Conservation (phyloP, 2,329 filamentous ascomycete species). For the Colletotrichum acutatum region DNA sequence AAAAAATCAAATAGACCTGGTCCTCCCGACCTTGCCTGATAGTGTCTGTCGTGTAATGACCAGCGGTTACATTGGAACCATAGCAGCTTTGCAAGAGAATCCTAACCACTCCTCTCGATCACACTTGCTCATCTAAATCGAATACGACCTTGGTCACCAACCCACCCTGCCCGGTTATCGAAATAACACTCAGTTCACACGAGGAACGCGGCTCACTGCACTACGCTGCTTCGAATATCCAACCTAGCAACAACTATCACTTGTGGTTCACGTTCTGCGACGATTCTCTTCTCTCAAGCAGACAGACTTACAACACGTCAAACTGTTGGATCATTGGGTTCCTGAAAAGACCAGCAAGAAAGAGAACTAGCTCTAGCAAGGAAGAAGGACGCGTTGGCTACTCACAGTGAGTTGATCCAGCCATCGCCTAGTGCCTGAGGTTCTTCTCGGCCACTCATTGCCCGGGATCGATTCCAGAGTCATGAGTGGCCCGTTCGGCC, state of each 20-base stretch:
- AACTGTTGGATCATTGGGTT: background rate
- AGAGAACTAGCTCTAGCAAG: background rate
- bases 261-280: background rate
- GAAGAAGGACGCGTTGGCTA: background rate
- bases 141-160: background rate
- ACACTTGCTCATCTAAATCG: slow-evolving; percentile 18
- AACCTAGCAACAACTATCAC: background rate
- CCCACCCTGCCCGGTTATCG: slow-evolving; percentile 6
- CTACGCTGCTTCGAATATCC: background rate
- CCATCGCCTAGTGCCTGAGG: slow-evolving; percentile 20
- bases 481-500: slow-evolving; percentile 28
- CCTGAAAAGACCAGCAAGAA: background rate
- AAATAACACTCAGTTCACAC: slow-evolving; percentile 3
- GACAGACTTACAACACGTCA: background rate
- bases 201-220: background rate
- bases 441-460: slow-evolving; percentile 23
- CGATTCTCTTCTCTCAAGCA: background rate
- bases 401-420: slow-evolving; percentile 8
- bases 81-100: slow-evolving; percentile 12
- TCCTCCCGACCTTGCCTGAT: slow-evolving; percentile 30
- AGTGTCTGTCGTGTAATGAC: slow-evolving; percentile 23
- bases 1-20: slow-evolving; percentile 36
- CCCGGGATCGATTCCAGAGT: slow-evolving; percentile 9
- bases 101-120: slow-evolving; percentile 19
- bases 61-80: slow-evolving; percentile 28